A percentile compares a stretch with the other conserved stretches of the same genome.
Evolutionary conservation across 2,329 filamentous ascomycete genomes (phyloP).

Genomic region (Leptodontidium sp.): DNA sequence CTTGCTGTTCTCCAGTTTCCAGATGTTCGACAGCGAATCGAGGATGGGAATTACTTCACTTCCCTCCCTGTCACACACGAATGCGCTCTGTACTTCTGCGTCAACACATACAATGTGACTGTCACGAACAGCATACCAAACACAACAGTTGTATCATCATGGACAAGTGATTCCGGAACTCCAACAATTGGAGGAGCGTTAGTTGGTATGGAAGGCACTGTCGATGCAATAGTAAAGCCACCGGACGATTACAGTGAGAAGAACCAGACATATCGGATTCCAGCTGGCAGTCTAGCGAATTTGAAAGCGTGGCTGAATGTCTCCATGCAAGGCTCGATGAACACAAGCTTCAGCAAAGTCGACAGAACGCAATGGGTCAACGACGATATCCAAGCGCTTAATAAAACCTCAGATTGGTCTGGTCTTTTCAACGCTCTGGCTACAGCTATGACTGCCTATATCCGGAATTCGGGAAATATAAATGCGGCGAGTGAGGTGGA

Average conservation of each 20-base stretch:
- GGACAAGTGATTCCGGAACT: conserved; percentile 23
- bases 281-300: conserved; percentile 17
- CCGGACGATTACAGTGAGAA: neutral
- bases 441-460: too few species aligned
- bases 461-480: too few species aligned
- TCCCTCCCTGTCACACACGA: conserved; percentile 11
- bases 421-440: too few species aligned
- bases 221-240: conserved; percentile 10
- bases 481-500: too few species aligned
- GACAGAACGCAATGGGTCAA: conserved; percentile 14
- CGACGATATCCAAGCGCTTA: conserved; percentile 21
- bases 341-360: conserved; percentile 25
- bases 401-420: conserved; percentile 9
- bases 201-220: conserved; percentile 21
- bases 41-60: too few species aligned
- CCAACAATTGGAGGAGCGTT: conserved; percentile 22
- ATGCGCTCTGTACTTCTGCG: conserved; percentile 24
- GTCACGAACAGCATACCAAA: conserved; percentile 16
- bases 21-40: too few species aligned
- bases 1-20: too few species aligned
- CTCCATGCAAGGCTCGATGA: conserved; percentile 20
- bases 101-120: conserved; percentile 24
- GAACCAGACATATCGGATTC: conserved; percentile 17
- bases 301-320: conserved; percentile 23
- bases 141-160: conserved; percentile 11